phyloP scores from a whole-genome alignment of 2,329 filamentous ascomycete species.

The Calonectria montana region DNA sequence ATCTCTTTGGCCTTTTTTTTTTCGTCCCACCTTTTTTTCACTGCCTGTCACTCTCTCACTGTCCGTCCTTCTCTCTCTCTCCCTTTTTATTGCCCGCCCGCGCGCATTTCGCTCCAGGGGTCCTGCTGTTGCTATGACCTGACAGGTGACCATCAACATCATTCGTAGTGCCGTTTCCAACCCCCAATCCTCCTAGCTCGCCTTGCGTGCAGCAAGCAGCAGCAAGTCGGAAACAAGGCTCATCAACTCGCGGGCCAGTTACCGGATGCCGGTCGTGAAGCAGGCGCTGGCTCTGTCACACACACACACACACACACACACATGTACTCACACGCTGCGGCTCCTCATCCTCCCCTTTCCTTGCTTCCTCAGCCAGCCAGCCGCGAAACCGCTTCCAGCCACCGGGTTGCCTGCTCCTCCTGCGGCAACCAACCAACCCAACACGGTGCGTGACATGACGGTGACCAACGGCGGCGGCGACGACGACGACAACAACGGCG shows the following conservation, averaged over 20 bases:
- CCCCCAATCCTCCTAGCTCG: not conserved
- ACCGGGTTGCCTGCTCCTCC: not conserved
- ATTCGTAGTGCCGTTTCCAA: slow-evolving; percentile 1
- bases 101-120: not conserved
- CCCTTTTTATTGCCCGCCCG: too few species aligned
- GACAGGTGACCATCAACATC: slow-evolving; percentile 5
- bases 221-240: not conserved
- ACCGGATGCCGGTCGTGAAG: not conserved
- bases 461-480: not conserved
- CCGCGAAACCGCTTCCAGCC: not conserved
- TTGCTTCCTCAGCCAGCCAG: not conserved
- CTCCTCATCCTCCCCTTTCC: not conserved
- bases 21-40: not conserved
- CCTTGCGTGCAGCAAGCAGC: not conserved
- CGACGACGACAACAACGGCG: not conserved
- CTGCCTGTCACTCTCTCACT: not conserved
- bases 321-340: not conserved
- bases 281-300: not conserved
- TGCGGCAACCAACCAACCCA: not conserved
- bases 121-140: not conserved
- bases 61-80: not conserved
- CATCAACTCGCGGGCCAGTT: not conserved
- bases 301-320: not conserved
- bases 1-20: not conserved
- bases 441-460: not conserved